Evolutionary conservation across 441 rosid genomes (phyloP).

Genomic region (Adansonia grandidieri): DNA sequence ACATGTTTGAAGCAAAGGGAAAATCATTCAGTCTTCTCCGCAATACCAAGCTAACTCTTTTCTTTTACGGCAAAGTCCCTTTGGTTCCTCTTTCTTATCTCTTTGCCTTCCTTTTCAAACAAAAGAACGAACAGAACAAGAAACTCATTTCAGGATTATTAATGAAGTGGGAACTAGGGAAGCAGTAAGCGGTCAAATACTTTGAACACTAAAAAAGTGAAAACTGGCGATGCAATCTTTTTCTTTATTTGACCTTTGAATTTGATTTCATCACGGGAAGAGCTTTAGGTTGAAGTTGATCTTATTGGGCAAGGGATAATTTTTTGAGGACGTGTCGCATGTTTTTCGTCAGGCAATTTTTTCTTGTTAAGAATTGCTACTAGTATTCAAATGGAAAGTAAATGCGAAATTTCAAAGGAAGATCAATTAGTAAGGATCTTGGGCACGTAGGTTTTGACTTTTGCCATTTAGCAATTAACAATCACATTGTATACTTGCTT

Average conservation of each 20-base stretch:
- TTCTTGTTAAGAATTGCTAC: too few relatives aligned
- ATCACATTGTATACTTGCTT: neutral
- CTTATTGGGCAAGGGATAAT: neutral
- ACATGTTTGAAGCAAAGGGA: constrained; percentile 22
- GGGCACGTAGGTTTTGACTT: too few relatives aligned
- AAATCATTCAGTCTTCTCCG: neutral
- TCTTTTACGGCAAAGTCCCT: neutral
- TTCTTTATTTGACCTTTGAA: too few relatives aligned
- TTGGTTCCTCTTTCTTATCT: neutral
- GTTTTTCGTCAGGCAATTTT: too few relatives aligned
- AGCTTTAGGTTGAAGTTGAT: too few relatives aligned
- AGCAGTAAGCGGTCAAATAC: neutral
- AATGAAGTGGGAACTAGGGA: neutral
- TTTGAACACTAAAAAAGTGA: neutral
- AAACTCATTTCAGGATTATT: neutral
- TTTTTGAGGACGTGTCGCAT: neutral
- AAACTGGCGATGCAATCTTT: neutral
- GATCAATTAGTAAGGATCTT: too few relatives aligned
- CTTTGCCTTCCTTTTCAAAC: neutral
- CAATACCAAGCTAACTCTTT: neutral
- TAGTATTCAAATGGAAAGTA: too few relatives aligned
- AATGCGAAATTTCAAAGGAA: too few relatives aligned
- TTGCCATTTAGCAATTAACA: too few relatives aligned
- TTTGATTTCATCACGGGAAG: too few relatives aligned
- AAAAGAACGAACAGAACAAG: neutral